phyloP scores from a whole-genome alignment of 2,329 filamentous ascomycete genomes.

The Chrysosporium keratinophilum region DNA sequence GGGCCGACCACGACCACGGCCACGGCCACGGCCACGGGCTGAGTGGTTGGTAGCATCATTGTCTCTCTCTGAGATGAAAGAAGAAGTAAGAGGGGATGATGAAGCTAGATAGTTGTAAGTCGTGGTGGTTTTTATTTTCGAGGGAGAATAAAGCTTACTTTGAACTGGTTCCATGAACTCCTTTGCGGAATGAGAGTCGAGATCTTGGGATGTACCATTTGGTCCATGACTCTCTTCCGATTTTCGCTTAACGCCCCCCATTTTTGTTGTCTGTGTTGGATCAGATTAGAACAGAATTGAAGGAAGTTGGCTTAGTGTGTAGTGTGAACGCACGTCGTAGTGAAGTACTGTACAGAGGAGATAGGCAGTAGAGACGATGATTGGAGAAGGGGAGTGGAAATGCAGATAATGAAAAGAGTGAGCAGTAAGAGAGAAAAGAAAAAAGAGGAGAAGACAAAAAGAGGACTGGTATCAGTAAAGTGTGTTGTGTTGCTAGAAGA shows the following conservation, averaged over 20 bases:
- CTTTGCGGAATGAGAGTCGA: background rate
- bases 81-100: background rate
- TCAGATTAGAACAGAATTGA: too few species aligned
- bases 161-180: background rate
- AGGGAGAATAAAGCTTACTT: background rate
- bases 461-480: background rate
- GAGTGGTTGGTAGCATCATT: background rate
- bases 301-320: background rate
- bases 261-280: background rate
- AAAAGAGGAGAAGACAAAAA: too few species aligned
- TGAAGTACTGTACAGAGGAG: background rate
- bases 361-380: background rate
- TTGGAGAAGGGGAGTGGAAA: background rate
- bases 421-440: background rate
- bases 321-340: background rate
- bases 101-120: background rate
- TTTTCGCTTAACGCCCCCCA: constrained; percentile 12
- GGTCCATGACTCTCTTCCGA: background rate
- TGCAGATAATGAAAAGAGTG: background rate
- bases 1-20: background rate
- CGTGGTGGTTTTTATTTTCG: background rate
- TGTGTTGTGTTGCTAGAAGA: background rate
- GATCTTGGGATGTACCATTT: background rate
- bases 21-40: background rate
- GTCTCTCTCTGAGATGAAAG: background rate